Evolutionary conservation across 169 alveolate genomes (phyloP).

Genomic region (Eimeria maxima): DNA sequence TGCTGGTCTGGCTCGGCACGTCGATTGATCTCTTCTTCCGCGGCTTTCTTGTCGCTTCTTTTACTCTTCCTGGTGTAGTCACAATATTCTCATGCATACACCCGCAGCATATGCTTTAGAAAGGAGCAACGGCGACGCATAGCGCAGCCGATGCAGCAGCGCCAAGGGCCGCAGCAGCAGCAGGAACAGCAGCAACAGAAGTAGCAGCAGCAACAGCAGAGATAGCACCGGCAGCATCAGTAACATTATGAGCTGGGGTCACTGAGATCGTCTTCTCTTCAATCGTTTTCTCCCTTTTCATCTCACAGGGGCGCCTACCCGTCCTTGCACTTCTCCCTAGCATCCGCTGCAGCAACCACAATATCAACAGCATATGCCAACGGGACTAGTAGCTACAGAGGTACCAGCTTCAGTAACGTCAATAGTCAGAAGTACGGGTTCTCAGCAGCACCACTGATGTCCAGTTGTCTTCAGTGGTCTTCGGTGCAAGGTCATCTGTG

Average conservation of each 20-base stretch:
- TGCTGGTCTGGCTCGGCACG: neutral
- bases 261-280: neutral
- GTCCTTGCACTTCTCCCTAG: neutral
- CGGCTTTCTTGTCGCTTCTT: neutral
- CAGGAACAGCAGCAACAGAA: neutral
- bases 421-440: neutral
- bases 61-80: too few species aligned
- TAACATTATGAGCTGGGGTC: neutral
- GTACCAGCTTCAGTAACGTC: neutral
- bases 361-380: too few species aligned
- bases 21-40: neutral
- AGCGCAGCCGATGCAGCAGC: neutral
- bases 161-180: neutral
- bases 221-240: neutral
- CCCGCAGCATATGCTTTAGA: neutral
- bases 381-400: neutral
- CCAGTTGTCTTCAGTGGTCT: neutral
- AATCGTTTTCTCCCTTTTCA: neutral
- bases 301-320: neutral
- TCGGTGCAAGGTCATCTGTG: neutral
- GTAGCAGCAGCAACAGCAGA: neutral
- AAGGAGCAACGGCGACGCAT: neutral
- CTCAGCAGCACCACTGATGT: neutral
- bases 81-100: neutral
- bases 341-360: neutral